Evolutionary conservation across 2,329 filamentous ascomycete species (phyloP), one percentile per base, ranked within the genome.

Genomic region (Pseudopyricularia javanii): DNA sequence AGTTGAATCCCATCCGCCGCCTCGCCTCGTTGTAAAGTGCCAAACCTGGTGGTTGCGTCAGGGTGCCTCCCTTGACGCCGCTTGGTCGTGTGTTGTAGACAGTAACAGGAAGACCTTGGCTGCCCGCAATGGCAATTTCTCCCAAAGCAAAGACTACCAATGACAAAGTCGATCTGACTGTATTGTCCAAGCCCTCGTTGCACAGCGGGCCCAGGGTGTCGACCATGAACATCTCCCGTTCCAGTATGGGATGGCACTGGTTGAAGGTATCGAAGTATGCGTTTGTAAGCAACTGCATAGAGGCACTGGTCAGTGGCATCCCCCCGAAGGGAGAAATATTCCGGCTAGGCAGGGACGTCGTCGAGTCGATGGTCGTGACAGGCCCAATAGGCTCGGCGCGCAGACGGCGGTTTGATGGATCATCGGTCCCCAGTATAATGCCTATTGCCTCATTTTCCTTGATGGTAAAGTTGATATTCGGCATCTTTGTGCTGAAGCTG

Each of bases 1-100:
- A 59, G 9, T 74, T 69, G 60, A 81, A 82, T 0, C 80, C 80
- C 60, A 82, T 70, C n/a, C 78, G 69, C 54, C 72, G 74, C 50
- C 80, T 70, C 15, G 79, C 80, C 62, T 83, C 80, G 56, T 83
- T 83, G 64, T 83, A 83, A 34, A 81, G 70, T 1, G 70, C 70
- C 3, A 83, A 61, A 0, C 80, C 80, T 0, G 80, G 80, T 2
- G 79, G 79, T 17, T 66, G 67, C 14, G 70, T 66, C 2, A 63
- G 58, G 2, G 72, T 70, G 1, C 77, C 76, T 12, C 78, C 78
- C 40, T 73, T 72, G 24, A 81, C 66, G 3, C 78, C 77, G 58
- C 77, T 78, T 1, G 69, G 62, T 1, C 69, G 68, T 12, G 72
- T 70, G 37, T 74, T 69, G 51, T 70, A 64, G 6, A 64, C 59